A percentile compares a stretch with the other conserved stretches of the same genome.
These are phyloP conservation scores for Cynanchum wilfordii DNA, from an alignment of 257 asterid genomes.

Conservation along the genomic window DNA sequence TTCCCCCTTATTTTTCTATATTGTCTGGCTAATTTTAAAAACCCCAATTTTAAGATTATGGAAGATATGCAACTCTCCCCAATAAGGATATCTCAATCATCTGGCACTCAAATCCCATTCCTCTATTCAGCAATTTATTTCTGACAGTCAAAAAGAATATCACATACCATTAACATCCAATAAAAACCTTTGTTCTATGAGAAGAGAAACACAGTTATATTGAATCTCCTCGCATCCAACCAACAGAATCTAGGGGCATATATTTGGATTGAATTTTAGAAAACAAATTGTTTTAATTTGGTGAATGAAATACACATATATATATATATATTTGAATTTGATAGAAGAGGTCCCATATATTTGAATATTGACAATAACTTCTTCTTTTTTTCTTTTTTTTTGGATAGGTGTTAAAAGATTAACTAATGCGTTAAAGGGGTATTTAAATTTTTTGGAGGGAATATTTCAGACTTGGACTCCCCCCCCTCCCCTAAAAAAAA, in stretches of 20 bases:
- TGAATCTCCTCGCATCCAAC: not conserved
- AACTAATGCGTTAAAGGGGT: too few species aligned
- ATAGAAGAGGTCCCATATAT: too few species aligned
- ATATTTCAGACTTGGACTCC: too few species aligned
- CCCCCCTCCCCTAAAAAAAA: too few species aligned
- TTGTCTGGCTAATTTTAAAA: not conserved
- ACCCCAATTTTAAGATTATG: not conserved
- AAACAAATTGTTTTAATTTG: too few species aligned
- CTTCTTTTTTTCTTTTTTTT: too few species aligned
- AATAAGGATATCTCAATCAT: not conserved
- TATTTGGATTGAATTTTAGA: too few species aligned
- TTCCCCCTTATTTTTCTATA: not conserved
- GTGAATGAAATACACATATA: too few species aligned
- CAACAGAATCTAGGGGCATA: not conserved
- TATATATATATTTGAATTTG: too few species aligned
- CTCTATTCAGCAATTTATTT: not conserved
- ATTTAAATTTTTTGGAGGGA: too few species aligned
- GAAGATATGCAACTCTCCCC: not conserved
- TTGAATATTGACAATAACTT: too few species aligned
- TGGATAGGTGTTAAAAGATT: too few species aligned
- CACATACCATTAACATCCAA: not conserved
- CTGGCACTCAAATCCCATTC: not conserved
- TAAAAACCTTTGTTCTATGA: not conserved
- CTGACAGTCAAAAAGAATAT: not conserved
- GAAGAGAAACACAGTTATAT: not conserved